Base-by-base conservation (phyloP, 805 yeast species). In the Wickerhamomyces kurtzmanii region DNA sequence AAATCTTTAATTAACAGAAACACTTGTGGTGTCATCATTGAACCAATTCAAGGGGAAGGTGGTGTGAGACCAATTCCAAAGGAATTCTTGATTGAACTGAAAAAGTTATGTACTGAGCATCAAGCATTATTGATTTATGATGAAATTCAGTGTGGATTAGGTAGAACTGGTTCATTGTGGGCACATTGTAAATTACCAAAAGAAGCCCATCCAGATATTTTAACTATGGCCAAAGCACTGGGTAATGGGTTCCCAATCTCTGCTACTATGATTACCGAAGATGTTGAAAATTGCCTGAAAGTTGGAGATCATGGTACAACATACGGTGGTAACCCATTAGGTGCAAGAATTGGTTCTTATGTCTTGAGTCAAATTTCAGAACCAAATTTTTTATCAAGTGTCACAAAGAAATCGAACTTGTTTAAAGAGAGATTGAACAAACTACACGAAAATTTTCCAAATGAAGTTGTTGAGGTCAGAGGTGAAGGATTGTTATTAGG, bases 301-400 rank as follows among this genome's bases (percentile, higher is more conserved):
- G 89, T 84, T 14, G 98, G 98, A 32, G 98, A 91, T 49, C 98
- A 89, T 51, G 98, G 98, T 31, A 89, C 97, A 3, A 89, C 98
- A 0, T 89, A 80, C 49, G 97, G 98, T 38, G 98, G 98, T 31
- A 91, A 91, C 53, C 97, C 97, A 31, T 61, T 91, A 37, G 97
- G 86, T 5, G 67, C 89, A 20, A 72, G 87, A 37, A 71, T 91
- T 27, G 95, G 86, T 5, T 59, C 66, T 23, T 76, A 80, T 46
- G 94, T 91, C 10, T 56, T 91, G 15, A 75, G 68, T 30, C 68
- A 72, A 42, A 66, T 91, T 24, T 65, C 85, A 10, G 57, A 77
- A 27, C 54, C 62, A 4, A 66, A 60, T 12, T 78, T 91, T 39
- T 63, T 84, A 42, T 47, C 55, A 6, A 53, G 62, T 8, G 96